Evolutionary conservation across 441 rosid species (phyloP).

Genomic region (Euphorbia schlechtendalii): DNA sequence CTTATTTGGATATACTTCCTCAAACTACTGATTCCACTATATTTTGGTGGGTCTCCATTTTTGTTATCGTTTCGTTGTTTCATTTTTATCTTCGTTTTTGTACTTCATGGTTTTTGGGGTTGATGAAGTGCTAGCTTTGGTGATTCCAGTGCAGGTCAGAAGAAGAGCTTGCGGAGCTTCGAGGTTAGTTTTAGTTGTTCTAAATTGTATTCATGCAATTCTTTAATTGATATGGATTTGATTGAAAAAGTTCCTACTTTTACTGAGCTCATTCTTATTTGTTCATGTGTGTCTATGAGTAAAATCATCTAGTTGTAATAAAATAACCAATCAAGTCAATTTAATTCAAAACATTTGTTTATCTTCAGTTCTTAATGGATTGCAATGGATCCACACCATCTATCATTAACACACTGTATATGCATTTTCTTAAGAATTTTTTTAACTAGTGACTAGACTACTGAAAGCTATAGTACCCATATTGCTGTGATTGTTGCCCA

Average conservation of each 20-base stretch:
- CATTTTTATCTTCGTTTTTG: not conserved
- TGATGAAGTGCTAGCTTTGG: slow-evolving; percentile 27
- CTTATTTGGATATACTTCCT: slow-evolving; percentile 84
- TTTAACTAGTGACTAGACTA: not conserved
- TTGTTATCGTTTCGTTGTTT: not conserved
- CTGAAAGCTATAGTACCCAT: not conserved
- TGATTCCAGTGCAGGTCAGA: slow-evolving; percentile 95
- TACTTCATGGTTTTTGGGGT: slow-evolving; percentile 21
- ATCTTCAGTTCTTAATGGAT: not conserved
- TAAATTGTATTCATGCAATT: not conserved
- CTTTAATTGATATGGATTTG: not conserved
- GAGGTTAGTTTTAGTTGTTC: slow-evolving; percentile 52
- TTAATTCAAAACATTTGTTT: not conserved
- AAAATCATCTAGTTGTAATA: not conserved
- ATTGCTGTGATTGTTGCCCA: not conserved
- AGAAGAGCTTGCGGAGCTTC: slow-evolving; percentile 86
- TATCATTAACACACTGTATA: not conserved
- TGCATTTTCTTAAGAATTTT: not conserved
- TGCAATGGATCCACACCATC: not conserved
- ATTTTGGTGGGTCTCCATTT: slow-evolving; percentile 63
- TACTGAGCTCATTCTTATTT: not conserved
- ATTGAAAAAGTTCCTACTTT: not conserved
- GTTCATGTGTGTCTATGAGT: not conserved
- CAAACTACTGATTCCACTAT: slow-evolving; percentile 69
- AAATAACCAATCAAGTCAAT: too few species aligned